Base-by-base conservation (phyloP, 2,329 filamentous ascomycete genomes). In the Paecilomyces formosus region DNA sequence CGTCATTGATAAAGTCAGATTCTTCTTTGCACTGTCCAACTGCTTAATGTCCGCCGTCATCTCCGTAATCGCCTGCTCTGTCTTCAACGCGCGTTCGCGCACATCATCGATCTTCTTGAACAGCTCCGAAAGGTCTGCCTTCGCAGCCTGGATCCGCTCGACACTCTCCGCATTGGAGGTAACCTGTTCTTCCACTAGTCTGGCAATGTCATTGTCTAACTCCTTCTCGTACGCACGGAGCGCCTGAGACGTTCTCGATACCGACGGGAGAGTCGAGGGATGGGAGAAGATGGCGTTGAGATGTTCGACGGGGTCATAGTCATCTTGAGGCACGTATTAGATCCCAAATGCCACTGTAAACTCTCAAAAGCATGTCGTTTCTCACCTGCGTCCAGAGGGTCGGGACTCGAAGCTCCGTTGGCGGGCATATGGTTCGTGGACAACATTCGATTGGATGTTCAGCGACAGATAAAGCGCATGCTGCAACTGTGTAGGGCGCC, bases 11-110 rank as follows among this genome's bases (percentile, higher is more conserved):
- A 96, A 82, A 9, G 94, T 97, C 61, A 99, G 82, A 75, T 99
- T 99, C 74, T 88, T 88, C 80, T 99, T 99, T 39, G 94, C 97
- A 74, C 89, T 90, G 76, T 99, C 94, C 63, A 99, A 82, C 65
- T 93, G 87, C 79, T 99, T 99, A 74, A 99, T 99, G 70, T 99
- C 94, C 59, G 94, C 92, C 61, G 94, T 99, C 94, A 99, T 99
- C 65, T 92, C 92, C 53, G 93, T 97, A 71, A 99, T 99, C 64
- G 92, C 89, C 72, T 92, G 88, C 76, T 99, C 94, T 21, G 94
- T 97, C 79, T 92, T 87, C 66, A 95, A 85, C 39, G 94, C 94
- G 56, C 93, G 86, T 67, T 88, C 88, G 57, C 92, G 89, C 57
- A 99, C 93, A 64, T 87, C 89, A 74, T 97, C 93, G 73, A 99